Percentiles rank a stretch among this genome's conserved stretches.
These are phyloP conservation scores for Neoboletus subvelutipes DNA, from an alignment of 768 basidiomycete species.

Conservation along the genomic window DNA sequence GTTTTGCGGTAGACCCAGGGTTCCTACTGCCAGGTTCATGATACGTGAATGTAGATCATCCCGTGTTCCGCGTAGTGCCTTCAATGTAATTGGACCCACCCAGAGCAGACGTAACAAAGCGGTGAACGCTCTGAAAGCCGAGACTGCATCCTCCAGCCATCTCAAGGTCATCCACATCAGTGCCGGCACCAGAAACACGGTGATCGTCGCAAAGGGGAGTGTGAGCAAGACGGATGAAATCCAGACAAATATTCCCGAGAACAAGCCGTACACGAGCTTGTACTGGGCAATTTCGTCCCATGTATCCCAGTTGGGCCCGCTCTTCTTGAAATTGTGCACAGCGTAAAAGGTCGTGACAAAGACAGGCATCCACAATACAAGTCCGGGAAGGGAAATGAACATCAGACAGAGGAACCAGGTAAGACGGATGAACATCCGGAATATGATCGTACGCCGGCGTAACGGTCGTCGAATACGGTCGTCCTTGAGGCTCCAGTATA, in stretches of 20 bases:
- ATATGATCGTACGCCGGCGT: conserved; percentile 50
- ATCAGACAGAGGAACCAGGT: conserved; percentile 63
- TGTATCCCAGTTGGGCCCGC: conserved; percentile 80
- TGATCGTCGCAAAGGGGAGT: conserved; percentile 58
- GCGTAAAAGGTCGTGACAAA: conserved; percentile 69
- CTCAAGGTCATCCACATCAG: conserved; percentile 90
- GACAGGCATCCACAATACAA: conserved; percentile 80
- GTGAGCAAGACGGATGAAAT: conserved; percentile 51
- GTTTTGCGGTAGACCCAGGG: conserved; percentile 61
- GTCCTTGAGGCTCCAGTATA: conserved; percentile 73
- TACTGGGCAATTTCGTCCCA: conserved; percentile 91
- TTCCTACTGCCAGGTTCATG: conserved; percentile 57
- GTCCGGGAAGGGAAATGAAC: conserved; percentile 68
- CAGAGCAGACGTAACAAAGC: conserved; percentile 60
- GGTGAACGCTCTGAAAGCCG: conserved; percentile 72
- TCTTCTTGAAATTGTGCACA: conserved; percentile 75
- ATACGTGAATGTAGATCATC: conserved; percentile 61
- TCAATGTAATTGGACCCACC: conserved; percentile 58
- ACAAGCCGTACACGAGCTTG: conserved; percentile 80
- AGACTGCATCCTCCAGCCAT: conserved; percentile 83
- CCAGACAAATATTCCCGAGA: conserved; percentile 74
- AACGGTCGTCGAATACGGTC: conserved; percentile 77
- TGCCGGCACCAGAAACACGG: conserved; percentile 59
- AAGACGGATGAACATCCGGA: conserved; percentile 65
- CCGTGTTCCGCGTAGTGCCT: conserved; percentile 52